These are phyloP conservation scores for Aspergillus ruber DNA, from an alignment of 2,329 filamentous ascomycete genomes.

Conservation along the genomic window DNA sequence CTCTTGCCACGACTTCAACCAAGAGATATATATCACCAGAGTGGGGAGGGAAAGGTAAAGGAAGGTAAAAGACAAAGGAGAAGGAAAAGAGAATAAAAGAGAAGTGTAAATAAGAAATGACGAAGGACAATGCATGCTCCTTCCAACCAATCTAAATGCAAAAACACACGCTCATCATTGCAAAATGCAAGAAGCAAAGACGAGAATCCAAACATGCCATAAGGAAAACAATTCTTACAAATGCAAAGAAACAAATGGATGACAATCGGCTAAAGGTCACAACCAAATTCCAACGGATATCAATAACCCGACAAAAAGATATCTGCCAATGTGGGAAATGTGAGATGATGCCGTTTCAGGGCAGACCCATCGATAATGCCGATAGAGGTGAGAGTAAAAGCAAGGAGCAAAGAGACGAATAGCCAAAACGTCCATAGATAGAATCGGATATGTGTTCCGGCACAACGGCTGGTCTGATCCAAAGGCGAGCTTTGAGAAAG, in stretches of 20 bases:
- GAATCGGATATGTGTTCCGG: no score
- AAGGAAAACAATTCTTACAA: slow-evolving; percentile 14
- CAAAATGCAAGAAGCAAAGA: slow-evolving; percentile 18
- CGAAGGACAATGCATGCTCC: slow-evolving; percentile 21
- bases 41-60: slow-evolving; percentile 4
- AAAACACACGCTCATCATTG: slow-evolving; percentile 21
- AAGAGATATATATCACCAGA: slow-evolving; percentile 8
- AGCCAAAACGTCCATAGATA: neutral
- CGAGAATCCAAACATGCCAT: slow-evolving; percentile 16
- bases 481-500: neutral
- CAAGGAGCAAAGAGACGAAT: neutral
- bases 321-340: neutral
- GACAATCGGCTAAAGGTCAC: slow-evolving; percentile 15
- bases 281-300: slow-evolving; percentile 20
- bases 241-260: slow-evolving; percentile 15
- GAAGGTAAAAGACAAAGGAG: slow-evolving; percentile 5
- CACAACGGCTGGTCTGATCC: no score
- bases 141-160: slow-evolving; percentile 26
- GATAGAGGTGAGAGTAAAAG: neutral
- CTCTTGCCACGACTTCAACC: neutral
- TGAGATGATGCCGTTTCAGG: neutral
- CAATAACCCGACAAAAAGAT: slow-evolving; percentile 10
- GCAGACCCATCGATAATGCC: neutral
- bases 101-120: slow-evolving; percentile 12
- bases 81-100: slow-evolving; percentile 3